Evolutionary conservation across 805 yeast genomes (phyloP).

Genomic region (Myxozyma nipponensis): DNA sequence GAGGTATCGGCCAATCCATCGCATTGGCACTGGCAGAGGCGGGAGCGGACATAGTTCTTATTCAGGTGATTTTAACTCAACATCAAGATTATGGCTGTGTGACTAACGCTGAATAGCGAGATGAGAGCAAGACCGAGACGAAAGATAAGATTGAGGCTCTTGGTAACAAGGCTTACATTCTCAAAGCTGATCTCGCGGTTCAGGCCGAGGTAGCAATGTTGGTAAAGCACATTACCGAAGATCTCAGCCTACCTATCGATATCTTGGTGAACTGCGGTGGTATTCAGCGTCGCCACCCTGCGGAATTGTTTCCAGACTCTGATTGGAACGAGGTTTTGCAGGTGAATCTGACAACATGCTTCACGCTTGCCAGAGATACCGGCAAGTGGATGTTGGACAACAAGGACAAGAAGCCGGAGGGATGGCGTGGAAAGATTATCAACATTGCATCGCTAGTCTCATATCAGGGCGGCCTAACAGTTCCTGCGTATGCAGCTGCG

Average conservation of each 20-base stretch:
- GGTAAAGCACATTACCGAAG: conserved; percentile 35
- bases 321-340: conserved; percentile 42
- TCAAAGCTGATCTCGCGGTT: conserved; percentile 30
- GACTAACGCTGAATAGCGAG: conserved; percentile 37
- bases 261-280: conserved; percentile 47
- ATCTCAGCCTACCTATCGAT: conserved; percentile 38
- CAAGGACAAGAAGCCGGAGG: conserved; percentile 22
- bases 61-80: conserved; percentile 32
- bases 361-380: conserved; percentile 39
- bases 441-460: conserved; percentile 44
- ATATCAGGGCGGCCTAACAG: conserved; percentile 41
- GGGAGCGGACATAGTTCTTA: conserved; percentile 42
- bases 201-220: conserved; percentile 35
- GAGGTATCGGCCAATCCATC: conserved; percentile 55
- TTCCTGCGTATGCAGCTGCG: conserved; percentile 43
- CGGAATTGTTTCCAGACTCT: conserved; percentile 40
- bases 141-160: conserved; percentile 32
- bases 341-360: conserved; percentile 42
- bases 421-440: conserved; percentile 42
- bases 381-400: conserved; percentile 41
- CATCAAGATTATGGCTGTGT: neutral
- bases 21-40: conserved; percentile 52
- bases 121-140: conserved; percentile 35
- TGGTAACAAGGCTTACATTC: conserved; percentile 32
- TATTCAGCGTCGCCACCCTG: conserved; percentile 36